These are phyloP conservation scores for Viridothelium virens DNA, from an alignment of 495 filamentous ascomycete genomes.

Conservation along the genomic window DNA sequence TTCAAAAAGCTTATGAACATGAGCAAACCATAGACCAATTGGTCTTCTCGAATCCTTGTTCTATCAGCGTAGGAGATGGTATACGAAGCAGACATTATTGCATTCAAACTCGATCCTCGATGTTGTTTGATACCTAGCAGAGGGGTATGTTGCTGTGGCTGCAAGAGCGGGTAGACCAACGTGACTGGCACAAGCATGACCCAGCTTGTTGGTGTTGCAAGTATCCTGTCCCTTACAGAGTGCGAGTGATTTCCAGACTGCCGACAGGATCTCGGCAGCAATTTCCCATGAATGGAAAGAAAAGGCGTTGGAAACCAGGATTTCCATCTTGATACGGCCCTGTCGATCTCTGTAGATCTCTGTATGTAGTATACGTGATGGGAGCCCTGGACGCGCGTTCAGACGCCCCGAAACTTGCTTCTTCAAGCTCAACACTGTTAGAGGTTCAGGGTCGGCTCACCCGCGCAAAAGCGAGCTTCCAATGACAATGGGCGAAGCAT, in stretches of 20 bases:
- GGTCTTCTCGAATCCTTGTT: neutral
- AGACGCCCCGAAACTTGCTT: neutral
- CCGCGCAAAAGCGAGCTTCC: too few relatives aligned
- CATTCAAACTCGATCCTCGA: neutral
- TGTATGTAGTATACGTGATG: neutral
- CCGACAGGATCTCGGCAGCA: neutral
- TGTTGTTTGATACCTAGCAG: neutral
- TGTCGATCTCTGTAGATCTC: neutral
- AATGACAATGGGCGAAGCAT: too few relatives aligned
- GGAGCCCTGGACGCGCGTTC: neutral
- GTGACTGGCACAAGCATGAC: neutral
- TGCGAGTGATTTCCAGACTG: neutral
- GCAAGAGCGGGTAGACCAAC: conserved; percentile 1
- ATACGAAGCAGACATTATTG: too few relatives aligned
- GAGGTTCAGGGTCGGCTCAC: too few relatives aligned
- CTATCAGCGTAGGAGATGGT: too few relatives aligned
- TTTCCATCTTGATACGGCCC: neutral
- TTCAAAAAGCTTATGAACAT: too few relatives aligned
- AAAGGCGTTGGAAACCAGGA: neutral
- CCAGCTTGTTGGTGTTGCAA: neutral
- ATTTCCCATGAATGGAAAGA: neutral
- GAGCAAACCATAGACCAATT: neutral
- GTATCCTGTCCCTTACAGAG: neutral
- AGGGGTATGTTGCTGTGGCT: neutral
- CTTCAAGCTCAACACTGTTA: too few relatives aligned